phyloP scores from a whole-genome alignment of 2,329 filamentous ascomycete species.

The Proliferodiscus dingleyae region DNA sequence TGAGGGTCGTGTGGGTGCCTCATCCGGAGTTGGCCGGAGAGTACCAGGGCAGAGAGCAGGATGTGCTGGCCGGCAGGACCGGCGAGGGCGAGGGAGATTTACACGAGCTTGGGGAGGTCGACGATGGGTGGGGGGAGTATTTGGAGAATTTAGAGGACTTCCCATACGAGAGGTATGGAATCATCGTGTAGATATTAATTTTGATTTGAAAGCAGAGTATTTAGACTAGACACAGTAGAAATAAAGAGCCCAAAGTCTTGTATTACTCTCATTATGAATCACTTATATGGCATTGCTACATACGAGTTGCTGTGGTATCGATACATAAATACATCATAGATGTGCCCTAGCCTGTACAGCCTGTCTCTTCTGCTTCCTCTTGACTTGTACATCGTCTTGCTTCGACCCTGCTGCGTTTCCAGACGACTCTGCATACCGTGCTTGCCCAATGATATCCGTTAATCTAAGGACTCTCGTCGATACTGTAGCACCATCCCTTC shows the following conservation, averaged over 20 bases:
- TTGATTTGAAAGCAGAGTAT: background rate
- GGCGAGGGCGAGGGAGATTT: constrained; percentile 41
- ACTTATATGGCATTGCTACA: background rate
- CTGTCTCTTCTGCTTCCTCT: constrained; percentile 43
- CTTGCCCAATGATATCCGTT: constrained; percentile 66
- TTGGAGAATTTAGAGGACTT: constrained; percentile 47
- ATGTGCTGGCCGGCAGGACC: constrained; percentile 75
- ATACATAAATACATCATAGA: constrained; percentile 35
- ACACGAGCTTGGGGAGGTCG: constrained; percentile 56
- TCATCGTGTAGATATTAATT: no score
- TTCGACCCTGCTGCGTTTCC: constrained; percentile 36
- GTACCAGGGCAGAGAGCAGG: constrained; percentile 69
- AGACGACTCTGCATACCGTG: constrained; percentile 58
- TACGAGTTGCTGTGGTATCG: constrained; percentile 10
- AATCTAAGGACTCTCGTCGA: constrained; percentile 73
- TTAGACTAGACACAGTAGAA: background rate
- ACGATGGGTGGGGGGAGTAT: constrained; percentile 58
- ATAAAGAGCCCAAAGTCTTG: background rate
- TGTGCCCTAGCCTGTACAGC: constrained; percentile 45
- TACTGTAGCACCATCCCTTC: constrained; percentile 88
- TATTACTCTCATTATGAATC: background rate
- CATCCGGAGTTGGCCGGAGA: constrained; percentile 73
- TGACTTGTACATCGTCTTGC: constrained; percentile 46
- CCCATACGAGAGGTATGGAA: constrained; percentile 55
- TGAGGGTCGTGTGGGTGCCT: constrained; percentile 91